Base-by-base conservation (phyloP, 2,329 filamentous ascomycete genomes). In the Epicoccum nigrum region DNA sequence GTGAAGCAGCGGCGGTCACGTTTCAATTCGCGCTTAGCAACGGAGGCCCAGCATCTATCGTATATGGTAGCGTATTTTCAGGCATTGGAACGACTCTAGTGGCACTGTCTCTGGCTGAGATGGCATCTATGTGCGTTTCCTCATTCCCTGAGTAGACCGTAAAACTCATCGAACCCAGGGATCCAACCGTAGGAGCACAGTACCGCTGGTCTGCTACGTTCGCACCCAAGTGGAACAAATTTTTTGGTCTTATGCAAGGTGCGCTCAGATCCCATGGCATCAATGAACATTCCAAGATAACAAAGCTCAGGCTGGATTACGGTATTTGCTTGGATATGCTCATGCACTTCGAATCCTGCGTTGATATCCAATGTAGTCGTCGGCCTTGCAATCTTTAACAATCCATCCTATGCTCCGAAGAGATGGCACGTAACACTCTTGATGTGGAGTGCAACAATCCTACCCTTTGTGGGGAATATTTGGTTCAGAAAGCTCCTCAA, bases 401-500 rank as follows among this genome's bases (percentile, higher is more conserved):
- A 77, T 25, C 53, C 60, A 2, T 53, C 53, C 1, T 78, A 79
- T 49, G 51, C 63, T 1, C 59, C 67, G 1, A 45, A 77, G 45
- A 59, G 69, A 17, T 83, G 78, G 78, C 80, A 83, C 40, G 76
- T 71, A 1, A 81, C 79, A 2, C 66, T 82, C 2, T 64, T 82
- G 9, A 75, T 77, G 56, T 78, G 76, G 53, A 77, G 75, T 0
- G 62, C 77, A 23, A 69, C 75, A 17, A 15, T 71, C 1, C 53
- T 77, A 4, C 67, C 73, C 1, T 62, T 76, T 5, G 51, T 63
- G 2, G 70, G 77, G 49, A 82, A 82, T 54, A 72, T 75, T 1
- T 70, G 77, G 33, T 71, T 76, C n/a, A 74, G 75, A 1, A 73
- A 71, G 11, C 51, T 76, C 1, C 64, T 82, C 1, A 77, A 78